phyloP scores from a whole-genome alignment of 345 rosid genomes.

The Conringia planisiliqua region DNA sequence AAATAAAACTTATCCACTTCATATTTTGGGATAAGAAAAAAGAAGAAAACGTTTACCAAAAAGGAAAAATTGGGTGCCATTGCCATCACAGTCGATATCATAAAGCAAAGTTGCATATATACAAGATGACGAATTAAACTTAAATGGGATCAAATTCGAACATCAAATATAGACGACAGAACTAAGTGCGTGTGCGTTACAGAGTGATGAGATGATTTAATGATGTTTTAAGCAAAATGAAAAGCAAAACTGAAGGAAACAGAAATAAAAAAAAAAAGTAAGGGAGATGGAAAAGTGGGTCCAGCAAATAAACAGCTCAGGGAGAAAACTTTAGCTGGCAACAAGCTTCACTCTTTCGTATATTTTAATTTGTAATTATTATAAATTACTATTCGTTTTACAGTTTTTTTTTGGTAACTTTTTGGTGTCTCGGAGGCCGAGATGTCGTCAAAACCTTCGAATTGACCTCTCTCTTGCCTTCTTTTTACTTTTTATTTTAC shows the following conservation, averaged over 20 bases:
- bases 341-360: neutral
- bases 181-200: neutral
- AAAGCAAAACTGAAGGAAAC: neutral
- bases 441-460: slow-evolving; percentile 31
- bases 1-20: neutral
- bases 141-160: neutral
- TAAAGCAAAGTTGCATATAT: neutral
- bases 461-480: neutral
- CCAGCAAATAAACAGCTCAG: slow-evolving; percentile 14
- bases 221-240: neutral
- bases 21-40: neutral
- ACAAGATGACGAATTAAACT: neutral
- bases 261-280: neutral
- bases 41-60: neutral
- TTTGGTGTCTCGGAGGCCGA: slow-evolving; percentile 28
- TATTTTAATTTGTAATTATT: neutral
- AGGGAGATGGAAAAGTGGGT: neutral
- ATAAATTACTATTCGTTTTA: neutral
- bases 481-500: neutral
- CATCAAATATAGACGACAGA: neutral
- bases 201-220: neutral
- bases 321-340: slow-evolving; percentile 9
- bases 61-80: neutral
- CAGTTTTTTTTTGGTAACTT: neutral
- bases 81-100: neutral